Evolutionary conservation across 2,329 filamentous ascomycete genomes (phyloP).

Genomic region (Sporothrix inflata): DNA sequence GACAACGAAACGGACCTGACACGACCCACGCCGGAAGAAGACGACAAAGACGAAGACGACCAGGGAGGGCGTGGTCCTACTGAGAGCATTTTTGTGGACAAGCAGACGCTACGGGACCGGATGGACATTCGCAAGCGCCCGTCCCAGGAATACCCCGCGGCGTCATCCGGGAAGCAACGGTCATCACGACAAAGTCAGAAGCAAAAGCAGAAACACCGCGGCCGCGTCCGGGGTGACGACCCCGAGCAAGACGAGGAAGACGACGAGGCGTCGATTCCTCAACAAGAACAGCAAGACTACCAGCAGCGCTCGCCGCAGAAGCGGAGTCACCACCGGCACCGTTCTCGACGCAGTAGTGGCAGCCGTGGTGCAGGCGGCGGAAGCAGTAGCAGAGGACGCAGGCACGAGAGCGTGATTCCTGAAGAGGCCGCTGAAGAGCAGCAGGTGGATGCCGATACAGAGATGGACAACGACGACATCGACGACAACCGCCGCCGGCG

Average conservation of each 20-base stretch:
- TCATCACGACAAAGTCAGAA: not conserved
- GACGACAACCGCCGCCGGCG: slow-evolving; percentile 28
- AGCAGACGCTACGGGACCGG: slow-evolving; percentile 30
- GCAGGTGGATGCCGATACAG: slow-evolving; percentile 23
- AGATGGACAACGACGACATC: slow-evolving; percentile 25
- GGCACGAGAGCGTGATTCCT: slow-evolving; percentile 28
- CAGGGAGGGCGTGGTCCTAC: slow-evolving; percentile 26
- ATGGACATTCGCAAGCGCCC: slow-evolving; percentile 26
- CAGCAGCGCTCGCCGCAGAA: slow-evolving; percentile 2
- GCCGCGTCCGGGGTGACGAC: slow-evolving; percentile 1
- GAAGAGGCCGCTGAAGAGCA: slow-evolving; percentile 32
- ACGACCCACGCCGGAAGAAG: slow-evolving; percentile 43
- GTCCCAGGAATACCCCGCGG: slow-evolving; percentile 23
- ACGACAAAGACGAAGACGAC: slow-evolving; percentile 38
- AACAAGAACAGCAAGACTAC: slow-evolving; percentile 1
- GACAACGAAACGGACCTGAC: slow-evolving; percentile 47
- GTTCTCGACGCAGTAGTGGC: slow-evolving; percentile 23
- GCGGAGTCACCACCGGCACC: slow-evolving; percentile 16
- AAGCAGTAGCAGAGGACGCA: slow-evolving; percentile 27
- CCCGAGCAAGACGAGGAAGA: slow-evolving; percentile 1
- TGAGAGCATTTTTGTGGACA: slow-evolving; percentile 26
- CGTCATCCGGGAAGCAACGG: not conserved
- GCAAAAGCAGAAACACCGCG: not conserved
- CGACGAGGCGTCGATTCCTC: not conserved
- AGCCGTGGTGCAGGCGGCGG: slow-evolving; percentile 28